phyloP scores from a whole-genome alignment of 768 basidiomycete genomes.

The Suillus spraguei region DNA sequence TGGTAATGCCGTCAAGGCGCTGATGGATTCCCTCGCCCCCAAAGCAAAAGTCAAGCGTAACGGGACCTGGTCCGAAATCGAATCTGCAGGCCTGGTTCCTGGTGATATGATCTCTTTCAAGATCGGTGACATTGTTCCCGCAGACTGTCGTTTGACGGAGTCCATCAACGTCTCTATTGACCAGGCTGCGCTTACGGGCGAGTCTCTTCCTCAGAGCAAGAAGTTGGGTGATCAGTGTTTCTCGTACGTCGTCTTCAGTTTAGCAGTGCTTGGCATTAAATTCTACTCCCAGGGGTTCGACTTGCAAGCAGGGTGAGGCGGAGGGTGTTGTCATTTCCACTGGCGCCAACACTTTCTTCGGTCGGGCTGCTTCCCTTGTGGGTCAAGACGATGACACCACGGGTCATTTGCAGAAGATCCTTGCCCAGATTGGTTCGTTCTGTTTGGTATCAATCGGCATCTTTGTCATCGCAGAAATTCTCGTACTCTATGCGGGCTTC shows the following conservation, averaged over 20 bases:
- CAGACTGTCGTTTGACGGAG: constrained; percentile 96
- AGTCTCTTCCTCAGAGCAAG: constrained; percentile 92
- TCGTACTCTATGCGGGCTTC: constrained; percentile 93
- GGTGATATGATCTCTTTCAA: constrained; percentile 98
- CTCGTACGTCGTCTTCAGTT: constrained; percentile 66
- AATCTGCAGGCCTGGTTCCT: constrained; percentile 87
- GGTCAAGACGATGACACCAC: constrained; percentile 98
- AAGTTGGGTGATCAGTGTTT: constrained; percentile 96
- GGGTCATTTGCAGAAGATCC: constrained; percentile 98
- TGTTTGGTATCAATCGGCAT: constrained; percentile 95
- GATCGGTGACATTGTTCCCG: constrained; percentile 98
- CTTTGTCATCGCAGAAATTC: constrained; percentile 93
- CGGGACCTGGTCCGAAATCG: constrained; percentile 87
- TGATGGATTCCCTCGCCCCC: constrained; percentile 99
- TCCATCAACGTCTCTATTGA: constrained; percentile 98
- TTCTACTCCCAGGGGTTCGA: constrained; percentile 70
- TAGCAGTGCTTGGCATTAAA: constrained; percentile 9
- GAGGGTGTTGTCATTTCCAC: constrained; percentile 99
- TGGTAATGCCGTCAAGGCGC: constrained; percentile 98
- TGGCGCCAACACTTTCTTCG: constrained; percentile 98
- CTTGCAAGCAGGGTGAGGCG: constrained; percentile 98
- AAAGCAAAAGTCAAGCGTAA: constrained; percentile 94
- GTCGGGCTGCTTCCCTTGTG: constrained; percentile 96
- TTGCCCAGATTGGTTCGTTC: constrained; percentile 97
- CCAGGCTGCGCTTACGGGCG: constrained; percentile 97